These are phyloP conservation scores for Dacryopinax primogenitus DNA, from an alignment of 768 basidiomycete species.

Conservation along the genomic window DNA sequence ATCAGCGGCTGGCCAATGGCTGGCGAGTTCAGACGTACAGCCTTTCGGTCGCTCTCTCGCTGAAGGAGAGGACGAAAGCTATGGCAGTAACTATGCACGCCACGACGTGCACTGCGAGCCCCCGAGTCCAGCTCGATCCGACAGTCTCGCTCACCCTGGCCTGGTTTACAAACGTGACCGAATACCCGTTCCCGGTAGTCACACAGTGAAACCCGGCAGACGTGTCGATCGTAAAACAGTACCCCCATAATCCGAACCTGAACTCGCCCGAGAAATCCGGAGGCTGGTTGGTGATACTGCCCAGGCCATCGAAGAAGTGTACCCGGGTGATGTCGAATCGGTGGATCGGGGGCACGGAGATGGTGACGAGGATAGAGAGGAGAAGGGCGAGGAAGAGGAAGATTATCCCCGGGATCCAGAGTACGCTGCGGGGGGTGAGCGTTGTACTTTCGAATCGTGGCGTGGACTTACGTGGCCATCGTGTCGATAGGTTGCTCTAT, in stretches of 20 bases:
- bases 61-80: constrained; percentile 50
- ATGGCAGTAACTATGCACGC: constrained; percentile 47
- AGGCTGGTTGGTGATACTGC: not conserved
- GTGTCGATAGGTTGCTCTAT: no score
- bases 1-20: no score
- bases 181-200: not conserved
- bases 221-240: not conserved
- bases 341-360: not conserved
- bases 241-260: not conserved
- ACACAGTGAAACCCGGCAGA: not conserved
- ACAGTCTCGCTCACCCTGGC: not conserved
- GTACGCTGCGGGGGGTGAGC: no score
- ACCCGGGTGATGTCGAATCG: not conserved
- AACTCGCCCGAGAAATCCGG: not conserved
- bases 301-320: not conserved
- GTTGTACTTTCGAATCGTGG: no score
- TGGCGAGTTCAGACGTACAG: constrained; percentile 22
- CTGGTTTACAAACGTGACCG: not conserved
- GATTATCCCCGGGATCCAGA: not conserved
- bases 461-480: no score
- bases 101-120: constrained; percentile 61
- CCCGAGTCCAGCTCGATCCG: constrained; percentile 44
- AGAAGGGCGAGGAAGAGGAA: not conserved
- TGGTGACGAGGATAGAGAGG: not conserved
- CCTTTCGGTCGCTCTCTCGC: constrained; percentile 38